Evolutionary conservation across 768 basidiomycete species (phyloP), one percentile per base, ranked within the genome.

Genomic region (Suillus americanus): DNA sequence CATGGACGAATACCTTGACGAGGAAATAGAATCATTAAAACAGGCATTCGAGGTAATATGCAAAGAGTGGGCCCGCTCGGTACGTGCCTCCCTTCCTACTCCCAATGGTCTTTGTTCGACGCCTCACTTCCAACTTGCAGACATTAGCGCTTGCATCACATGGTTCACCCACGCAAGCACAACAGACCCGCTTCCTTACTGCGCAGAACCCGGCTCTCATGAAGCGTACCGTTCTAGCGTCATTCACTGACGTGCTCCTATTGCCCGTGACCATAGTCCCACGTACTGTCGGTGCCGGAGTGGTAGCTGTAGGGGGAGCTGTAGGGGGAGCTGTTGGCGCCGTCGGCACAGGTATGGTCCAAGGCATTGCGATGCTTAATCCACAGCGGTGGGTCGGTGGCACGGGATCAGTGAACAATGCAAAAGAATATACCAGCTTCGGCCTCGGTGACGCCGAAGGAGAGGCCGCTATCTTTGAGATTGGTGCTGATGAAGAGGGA

Each of bases 1-100:
- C 74, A 97, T 99, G 94, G 96, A 97, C 72, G 96, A 98, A 71
- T 99, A 99, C 71, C 88, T 99, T 3, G 91, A 95, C 65, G 95
- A 98, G 72, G 97, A 99, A 74, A 84, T 90, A 6, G 96, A 97
- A 64, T 85, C 83, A 64, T 82, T 94, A 59, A 94, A 94, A 70
- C 83, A 82, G 5, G 79, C 83, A 0, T 86, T 97, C 62, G 91
- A 93, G 38, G 79, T 75, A 3, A 90, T 91, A 16, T 95, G 91
- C 73, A 85, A 85, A 64, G 81, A 79, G 1, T 98, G 95, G 97
- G 91, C 96, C 64, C 80, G 79, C 9, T 84, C 91, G 77, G 93
- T 93, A 62, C 18, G 79, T 70, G 20, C 55, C 28, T 64, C 35
- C 20, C 59, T 30, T 28, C 54, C 30, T 54, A 63, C 4, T 37